Conservation (phyloP, 2,329 filamentous ascomycete genomes). For the Plectosphaerella plurivora region DNA sequence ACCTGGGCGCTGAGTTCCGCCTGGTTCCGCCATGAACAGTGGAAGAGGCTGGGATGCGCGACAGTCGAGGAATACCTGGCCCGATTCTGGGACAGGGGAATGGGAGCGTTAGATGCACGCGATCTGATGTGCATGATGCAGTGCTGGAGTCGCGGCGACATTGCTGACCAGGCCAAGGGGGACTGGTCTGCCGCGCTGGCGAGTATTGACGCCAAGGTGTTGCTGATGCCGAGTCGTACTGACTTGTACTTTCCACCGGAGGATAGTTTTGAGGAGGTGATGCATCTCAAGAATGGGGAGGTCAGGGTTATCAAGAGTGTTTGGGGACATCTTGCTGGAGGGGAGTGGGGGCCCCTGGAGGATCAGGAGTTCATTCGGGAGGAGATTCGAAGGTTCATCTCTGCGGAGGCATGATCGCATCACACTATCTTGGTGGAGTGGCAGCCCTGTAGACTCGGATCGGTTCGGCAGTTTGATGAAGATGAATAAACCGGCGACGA, state of each 20-base stretch:
- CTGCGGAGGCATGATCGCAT: too few species aligned
- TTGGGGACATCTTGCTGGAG: slow-evolving; percentile 34
- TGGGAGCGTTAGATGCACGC: slow-evolving; percentile 21
- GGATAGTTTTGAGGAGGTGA: slow-evolving; percentile 29
- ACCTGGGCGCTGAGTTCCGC: slow-evolving; percentile 32
- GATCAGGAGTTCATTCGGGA: slow-evolving; percentile 8
- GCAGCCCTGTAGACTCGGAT: too few species aligned
- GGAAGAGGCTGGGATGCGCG: slow-evolving; percentile 23
- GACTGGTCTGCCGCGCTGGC: slow-evolving; percentile 26
- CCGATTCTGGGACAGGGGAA: slow-evolving; percentile 13
- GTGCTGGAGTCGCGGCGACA: slow-evolving; percentile 37
- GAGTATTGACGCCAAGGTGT: slow-evolving; percentile 25
- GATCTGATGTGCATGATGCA: slow-evolving; percentile 29
- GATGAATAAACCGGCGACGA: too few species aligned
- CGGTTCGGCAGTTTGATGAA: too few species aligned
- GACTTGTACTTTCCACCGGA: slow-evolving; percentile 35
- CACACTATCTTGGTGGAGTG: too few species aligned
- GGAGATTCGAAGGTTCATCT: slow-evolving; percentile 2
- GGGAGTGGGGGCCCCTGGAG: slow-evolving; percentile 21
- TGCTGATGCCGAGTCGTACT: slow-evolving; percentile 32
- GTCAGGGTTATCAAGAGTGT: slow-evolving; percentile 27
- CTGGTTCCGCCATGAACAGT: slow-evolving; percentile 33
- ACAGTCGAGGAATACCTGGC: slow-evolving; percentile 15
- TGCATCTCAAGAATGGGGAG: slow-evolving; percentile 22
- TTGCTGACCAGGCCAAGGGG: slow-evolving; percentile 23